Percentiles rank a stretch among this genome's conserved stretches.
Conservation (phyloP, 2,329 filamentous ascomycete species). For the Hypoxylon sp. region DNA sequence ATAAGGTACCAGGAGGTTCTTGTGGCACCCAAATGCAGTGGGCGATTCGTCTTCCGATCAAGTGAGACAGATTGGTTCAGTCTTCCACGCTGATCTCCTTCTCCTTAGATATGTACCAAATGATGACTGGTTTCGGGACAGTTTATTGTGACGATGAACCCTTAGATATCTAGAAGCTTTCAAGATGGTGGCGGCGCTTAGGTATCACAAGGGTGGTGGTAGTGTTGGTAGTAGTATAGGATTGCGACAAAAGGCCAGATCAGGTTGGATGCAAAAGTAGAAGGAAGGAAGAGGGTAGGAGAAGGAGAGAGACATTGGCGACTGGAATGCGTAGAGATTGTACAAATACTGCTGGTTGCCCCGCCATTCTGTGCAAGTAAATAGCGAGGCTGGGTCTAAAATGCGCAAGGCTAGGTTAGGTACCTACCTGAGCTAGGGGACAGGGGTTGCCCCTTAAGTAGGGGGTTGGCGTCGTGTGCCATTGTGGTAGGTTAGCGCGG, state of each 20-base stretch:
- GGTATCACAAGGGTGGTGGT: background rate
- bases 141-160: no score
- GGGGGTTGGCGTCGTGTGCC: background rate
- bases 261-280: conserved; percentile 4
- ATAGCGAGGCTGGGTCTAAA: conserved; percentile 54
- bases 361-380: conserved; percentile 58
- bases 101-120: background rate
- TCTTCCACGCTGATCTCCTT: background rate
- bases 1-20: background rate
- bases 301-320: conserved; percentile 14
- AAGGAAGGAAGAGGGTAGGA: conserved; percentile 6
- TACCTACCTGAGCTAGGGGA: no score
- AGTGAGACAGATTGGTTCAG: background rate
- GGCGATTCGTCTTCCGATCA: background rate
- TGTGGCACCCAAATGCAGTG: background rate
- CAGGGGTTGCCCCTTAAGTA: conserved; percentile 1
- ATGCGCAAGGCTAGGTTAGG: conserved; percentile 48
- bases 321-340: conserved; percentile 21
- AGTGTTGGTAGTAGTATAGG: background rate
- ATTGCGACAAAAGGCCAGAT: background rate
- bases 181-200: background rate
- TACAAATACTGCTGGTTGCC: conserved; percentile 60
- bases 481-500: background rate
- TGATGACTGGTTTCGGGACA: no score
- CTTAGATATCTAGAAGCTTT: background rate